These are phyloP conservation scores for Arctium lappa DNA, from an alignment of 129 eudicot genomes.

Conservation along the genomic window DNA sequence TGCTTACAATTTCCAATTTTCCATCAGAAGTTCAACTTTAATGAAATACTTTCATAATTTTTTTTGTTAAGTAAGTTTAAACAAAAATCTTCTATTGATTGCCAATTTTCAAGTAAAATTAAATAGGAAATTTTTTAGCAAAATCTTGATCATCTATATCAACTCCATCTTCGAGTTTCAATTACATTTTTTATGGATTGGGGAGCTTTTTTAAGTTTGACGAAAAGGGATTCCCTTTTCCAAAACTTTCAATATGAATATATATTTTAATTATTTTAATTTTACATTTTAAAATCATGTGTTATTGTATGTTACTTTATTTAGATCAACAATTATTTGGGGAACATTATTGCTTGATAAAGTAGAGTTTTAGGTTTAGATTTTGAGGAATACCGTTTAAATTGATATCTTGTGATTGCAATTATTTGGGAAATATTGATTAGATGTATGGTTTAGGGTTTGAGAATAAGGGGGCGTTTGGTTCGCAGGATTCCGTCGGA, in stretches of 20 bases:
- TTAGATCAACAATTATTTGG: background rate
- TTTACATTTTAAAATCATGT: background rate
- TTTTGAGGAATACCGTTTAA: background rate
- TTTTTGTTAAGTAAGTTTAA: background rate
- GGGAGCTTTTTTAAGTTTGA: background rate
- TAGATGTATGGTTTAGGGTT: background rate
- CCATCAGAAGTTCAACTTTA: too few species aligned
- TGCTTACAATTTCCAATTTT: too few species aligned
- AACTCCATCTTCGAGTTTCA: background rate
- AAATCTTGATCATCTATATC: background rate
- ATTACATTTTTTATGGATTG: background rate
- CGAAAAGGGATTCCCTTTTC: background rate
- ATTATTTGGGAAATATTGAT: background rate
- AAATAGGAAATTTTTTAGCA: background rate
- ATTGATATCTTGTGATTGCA: background rate
- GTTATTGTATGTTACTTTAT: background rate
- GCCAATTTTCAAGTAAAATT: background rate
- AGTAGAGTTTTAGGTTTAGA: background rate
- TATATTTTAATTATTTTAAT: background rate
- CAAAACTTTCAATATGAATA: background rate
- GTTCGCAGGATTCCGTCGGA: too few species aligned
- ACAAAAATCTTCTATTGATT: background rate
- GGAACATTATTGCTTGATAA: background rate
- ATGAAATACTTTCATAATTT: too few species aligned
- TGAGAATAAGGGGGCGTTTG: too few species aligned